Evolutionary conservation across 495 filamentous ascomycete genomes (phyloP).

Genomic region (Aspergillus mulundensis): DNA sequence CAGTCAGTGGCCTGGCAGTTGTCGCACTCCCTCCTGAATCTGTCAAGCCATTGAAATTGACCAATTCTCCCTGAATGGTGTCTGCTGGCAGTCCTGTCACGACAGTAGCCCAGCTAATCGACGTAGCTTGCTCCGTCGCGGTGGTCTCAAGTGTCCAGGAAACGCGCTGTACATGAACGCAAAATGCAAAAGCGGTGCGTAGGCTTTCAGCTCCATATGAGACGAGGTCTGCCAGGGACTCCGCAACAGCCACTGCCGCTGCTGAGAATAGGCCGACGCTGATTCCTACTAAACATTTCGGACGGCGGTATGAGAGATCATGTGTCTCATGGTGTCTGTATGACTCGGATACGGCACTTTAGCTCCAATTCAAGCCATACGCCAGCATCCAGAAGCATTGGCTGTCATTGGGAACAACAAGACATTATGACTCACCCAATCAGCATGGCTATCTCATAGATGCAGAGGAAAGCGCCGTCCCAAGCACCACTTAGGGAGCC

Average conservation of each 20-base stretch:
- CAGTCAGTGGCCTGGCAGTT: constrained; percentile 15
- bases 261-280: not conserved
- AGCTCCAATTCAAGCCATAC: no score
- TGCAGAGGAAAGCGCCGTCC: not conserved
- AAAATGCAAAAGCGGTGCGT: constrained; percentile 34
- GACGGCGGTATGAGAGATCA: not conserved
- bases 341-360: no score
- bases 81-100: constrained; percentile 25
- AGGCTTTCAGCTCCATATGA: constrained; percentile 26
- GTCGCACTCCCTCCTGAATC: not conserved
- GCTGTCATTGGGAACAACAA: not conserved
- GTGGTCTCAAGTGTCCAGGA: constrained; percentile 28
- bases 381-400: no score
- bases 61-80: constrained; percentile 32
- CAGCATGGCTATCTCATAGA: not conserved
- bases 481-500: not conserved
- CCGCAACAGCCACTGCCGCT: not conserved
- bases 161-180: constrained; percentile 28
- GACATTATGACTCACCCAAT: not conserved
- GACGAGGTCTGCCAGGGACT: not conserved
- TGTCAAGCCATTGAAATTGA: constrained; percentile 19
- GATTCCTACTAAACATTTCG: not conserved
- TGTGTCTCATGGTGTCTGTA: not conserved
- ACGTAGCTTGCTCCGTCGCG: constrained; percentile 2
- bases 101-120: constrained; percentile 40